phyloP scores from a whole-genome alignment of 441 rosid species.

The Arabidopsis hybrid region DNA sequence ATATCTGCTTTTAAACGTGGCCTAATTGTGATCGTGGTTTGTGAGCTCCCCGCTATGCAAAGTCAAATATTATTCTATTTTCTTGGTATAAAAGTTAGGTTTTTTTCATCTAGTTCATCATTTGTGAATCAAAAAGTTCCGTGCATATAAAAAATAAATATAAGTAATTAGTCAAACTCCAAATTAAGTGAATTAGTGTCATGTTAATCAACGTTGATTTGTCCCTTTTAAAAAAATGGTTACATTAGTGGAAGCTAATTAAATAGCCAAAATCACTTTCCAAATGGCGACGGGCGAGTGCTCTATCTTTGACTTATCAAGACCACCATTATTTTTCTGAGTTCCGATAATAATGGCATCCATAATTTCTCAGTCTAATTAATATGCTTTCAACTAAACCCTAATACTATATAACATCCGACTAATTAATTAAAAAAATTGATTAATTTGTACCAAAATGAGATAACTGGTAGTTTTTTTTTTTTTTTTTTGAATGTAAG shows the following conservation, averaged over 20 bases:
- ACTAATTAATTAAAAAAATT: too few species aligned
- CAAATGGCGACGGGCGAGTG: slow-evolving; percentile 5
- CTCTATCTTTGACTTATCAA: slow-evolving; percentile 8
- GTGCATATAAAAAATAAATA: neutral
- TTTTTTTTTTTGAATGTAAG: too few species aligned
- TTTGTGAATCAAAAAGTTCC: slow-evolving; percentile 4
- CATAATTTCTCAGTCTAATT: neutral
- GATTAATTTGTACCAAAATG: neutral
- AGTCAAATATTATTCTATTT: slow-evolving; percentile 32
- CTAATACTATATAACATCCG: neutral
- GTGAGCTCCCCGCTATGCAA: neutral
- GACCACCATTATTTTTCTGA: neutral
- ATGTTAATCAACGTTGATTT: slow-evolving; percentile 20
- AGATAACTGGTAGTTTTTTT: too few species aligned
- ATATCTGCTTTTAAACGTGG: slow-evolving; percentile 6
- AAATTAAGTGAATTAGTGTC: neutral
- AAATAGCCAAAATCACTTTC: slow-evolving; percentile 7
- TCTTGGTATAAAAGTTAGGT: slow-evolving; percentile 15
- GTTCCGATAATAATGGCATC: slow-evolving; percentile 4
- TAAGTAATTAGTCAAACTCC: slow-evolving; percentile 17
- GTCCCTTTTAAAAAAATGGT: neutral
- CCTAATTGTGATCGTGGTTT: slow-evolving; percentile 10
- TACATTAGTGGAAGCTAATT: neutral
- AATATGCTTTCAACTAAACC: neutral
- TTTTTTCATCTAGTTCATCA: slow-evolving; percentile 1